Evolutionary conservation across 306 rosid genomes (phyloP), one percentile per base, ranked within the genome.

Genomic region (Vigna nakashimae): DNA sequence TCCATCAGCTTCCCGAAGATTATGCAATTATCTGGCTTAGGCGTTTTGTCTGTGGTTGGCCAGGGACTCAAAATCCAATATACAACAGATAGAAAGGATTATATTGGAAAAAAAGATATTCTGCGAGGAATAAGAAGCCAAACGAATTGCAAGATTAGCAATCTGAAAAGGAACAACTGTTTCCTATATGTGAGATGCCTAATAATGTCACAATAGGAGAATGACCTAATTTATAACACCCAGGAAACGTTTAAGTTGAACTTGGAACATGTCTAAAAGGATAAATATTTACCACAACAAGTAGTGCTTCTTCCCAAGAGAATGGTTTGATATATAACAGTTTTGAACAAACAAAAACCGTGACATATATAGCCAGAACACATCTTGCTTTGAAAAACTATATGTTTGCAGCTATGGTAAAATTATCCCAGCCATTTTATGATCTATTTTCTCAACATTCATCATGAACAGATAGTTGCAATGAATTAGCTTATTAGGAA

Each of bases 121-220:
- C 5, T 10, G 1, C 3, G 52, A 63, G 71, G 34, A 20, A 65
- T 42, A 42, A 65, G 71, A 38, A 64, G 69, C 69, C 46, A 64
- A 7, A 20, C 38, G 16, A 64, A 64, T 36, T 64, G n/a, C 16
- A 57, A 24, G 7, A 22, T 24, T 57, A 57, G 36, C 62, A 24
- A 9, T 57, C 64, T 22, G 64, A 57, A 24, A 57, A 57, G 5
- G 18, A 26, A 26, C 11, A 58, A n/a, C 13, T 26, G 17, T 58
- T 26, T 58, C 13, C 17, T 58, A 40, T n/a, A 58, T 58, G 32
- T 26, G 40, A 26, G 40, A 38, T 2, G 18, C 69, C 49, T 38
- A n/a, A 38, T 9, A 38, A 36, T 64, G 69, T n/a, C 2, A 64
- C 50, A 64, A 38, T 0, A 60, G 15, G 22, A 59, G 42, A 59